Base-by-base conservation (phyloP, 2,329 filamentous ascomycete genomes). In the Hypomyces perniciosus region DNA sequence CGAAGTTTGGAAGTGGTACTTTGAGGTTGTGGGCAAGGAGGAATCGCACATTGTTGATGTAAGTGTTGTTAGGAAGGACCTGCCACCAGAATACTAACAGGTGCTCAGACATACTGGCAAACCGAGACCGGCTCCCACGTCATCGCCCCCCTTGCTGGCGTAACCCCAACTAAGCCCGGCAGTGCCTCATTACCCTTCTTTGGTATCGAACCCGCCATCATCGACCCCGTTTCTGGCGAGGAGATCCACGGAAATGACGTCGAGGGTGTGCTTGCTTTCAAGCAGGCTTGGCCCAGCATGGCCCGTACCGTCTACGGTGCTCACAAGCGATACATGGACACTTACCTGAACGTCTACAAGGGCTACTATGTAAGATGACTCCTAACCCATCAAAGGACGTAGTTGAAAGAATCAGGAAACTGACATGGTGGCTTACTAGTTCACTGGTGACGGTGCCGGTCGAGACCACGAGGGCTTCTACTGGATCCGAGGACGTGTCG, bases 1-100 rank as follows among this genome's bases (percentile, higher is more conserved):
- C 26, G 93, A 99, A 71, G 88, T 99, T 53, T 99, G 93, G 93
- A 97, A 97, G 75, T 99, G 93, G 93, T 99, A 97, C 74, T 92
- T 90, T 68, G 90, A 97, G 71, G 80, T 87, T 60, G 90, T 99
- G 48, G 93, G 93, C 65, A 95, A 90, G 78, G 86, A 92, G 71
- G 85, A 95, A 70, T 86, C 89, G 44, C 93, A 99, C 65, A 79
- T 99, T 68, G 85, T 96, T 50, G 93, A 99, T 69, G 90, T 95
- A 76, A 80, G 90, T 46, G 7, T 12, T 12, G 20, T 13, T 13
- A 9, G 10, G 34, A 38, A n/a, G 10, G 8, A 13, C 8, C 27
- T 33, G 10, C 9, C 37, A 5, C 28, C 20, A 9, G 6, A 8
- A 44, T 48, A 33, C 53, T 62, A 50, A 61, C 61, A 59, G 49